Conservation (phyloP, 495 filamentous ascomycete species). For the Hyaloscypha variabilis region DNA sequence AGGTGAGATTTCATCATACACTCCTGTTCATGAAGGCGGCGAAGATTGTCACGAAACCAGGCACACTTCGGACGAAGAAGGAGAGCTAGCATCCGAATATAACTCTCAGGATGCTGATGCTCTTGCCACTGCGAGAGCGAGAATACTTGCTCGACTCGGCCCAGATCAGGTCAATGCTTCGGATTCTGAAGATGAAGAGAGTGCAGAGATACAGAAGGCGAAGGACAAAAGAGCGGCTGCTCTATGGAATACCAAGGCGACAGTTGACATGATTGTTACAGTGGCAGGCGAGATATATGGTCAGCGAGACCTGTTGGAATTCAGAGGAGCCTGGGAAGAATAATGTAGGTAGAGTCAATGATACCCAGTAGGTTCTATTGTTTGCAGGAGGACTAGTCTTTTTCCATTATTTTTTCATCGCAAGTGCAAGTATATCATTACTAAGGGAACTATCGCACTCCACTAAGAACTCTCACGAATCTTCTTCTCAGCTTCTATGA, state of each 20-base stretch:
- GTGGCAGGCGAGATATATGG: conserved; percentile 89
- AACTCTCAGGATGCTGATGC: conserved; percentile 13
- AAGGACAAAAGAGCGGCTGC: conserved; percentile 24
- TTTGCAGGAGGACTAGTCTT: not conserved
- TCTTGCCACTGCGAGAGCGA: conserved; percentile 28
- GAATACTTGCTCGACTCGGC: conserved; percentile 42
- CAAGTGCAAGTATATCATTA: not conserved
- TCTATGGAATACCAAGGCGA: conserved; percentile 53
- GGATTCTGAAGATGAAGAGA: conserved; percentile 12
- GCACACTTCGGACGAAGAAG: not conserved
- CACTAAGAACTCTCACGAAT: not conserved
- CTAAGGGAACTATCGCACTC: not conserved
- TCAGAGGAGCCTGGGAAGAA: conserved; percentile 48
- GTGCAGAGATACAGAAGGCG: not conserved
- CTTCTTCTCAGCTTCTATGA: not conserved
- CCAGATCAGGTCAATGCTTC: conserved; percentile 22
- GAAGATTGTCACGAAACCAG: not conserved
- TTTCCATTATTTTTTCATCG: not conserved
- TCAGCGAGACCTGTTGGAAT: conserved; percentile 82
- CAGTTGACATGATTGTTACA: conserved; percentile 90
- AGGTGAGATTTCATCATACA: too few species aligned
- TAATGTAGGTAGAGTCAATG: conserved; percentile 13
- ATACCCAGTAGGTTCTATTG: not conserved
- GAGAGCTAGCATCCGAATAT: not conserved
- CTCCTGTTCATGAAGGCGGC: too few species aligned